Conservation (phyloP, 306 rosid genomes). For the Fragaria vesca region DNA sequence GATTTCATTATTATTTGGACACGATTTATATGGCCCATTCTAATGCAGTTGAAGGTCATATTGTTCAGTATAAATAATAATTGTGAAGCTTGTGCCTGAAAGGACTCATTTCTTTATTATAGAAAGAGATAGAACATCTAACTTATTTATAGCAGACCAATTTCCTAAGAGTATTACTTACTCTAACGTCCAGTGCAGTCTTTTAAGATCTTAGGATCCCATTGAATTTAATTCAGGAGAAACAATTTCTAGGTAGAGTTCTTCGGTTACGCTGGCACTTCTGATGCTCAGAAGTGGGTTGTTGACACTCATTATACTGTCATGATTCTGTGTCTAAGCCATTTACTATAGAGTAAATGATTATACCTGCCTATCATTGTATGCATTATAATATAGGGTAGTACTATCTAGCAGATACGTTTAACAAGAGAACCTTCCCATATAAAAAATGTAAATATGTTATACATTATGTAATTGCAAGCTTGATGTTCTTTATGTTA, state of each 20-base stretch:
- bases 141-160: not conserved
- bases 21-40: not conserved
- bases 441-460: not conserved
- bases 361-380: not conserved
- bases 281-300: not conserved
- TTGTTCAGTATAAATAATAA: not conserved
- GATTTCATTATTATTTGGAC: not conserved
- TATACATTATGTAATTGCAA: not conserved
- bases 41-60: not conserved
- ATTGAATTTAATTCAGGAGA: not conserved
- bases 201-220: not conserved
- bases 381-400: not conserved
- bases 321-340: conserved; percentile 1
- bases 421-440: not conserved
- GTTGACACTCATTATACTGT: not conserved
- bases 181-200: not conserved
- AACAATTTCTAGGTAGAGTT: not conserved
- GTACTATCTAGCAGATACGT: not conserved
- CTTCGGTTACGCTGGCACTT: not conserved
- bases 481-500: not conserved
- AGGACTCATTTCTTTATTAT: not conserved
- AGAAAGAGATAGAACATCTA: not conserved
- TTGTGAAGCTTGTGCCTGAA: not conserved
- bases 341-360: not conserved
- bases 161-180: not conserved